Evolutionary conservation across 2,329 filamentous ascomycete genomes (phyloP), one percentile per base, ranked within the genome.

Genomic region (Torrubiellomyces zombiae): DNA sequence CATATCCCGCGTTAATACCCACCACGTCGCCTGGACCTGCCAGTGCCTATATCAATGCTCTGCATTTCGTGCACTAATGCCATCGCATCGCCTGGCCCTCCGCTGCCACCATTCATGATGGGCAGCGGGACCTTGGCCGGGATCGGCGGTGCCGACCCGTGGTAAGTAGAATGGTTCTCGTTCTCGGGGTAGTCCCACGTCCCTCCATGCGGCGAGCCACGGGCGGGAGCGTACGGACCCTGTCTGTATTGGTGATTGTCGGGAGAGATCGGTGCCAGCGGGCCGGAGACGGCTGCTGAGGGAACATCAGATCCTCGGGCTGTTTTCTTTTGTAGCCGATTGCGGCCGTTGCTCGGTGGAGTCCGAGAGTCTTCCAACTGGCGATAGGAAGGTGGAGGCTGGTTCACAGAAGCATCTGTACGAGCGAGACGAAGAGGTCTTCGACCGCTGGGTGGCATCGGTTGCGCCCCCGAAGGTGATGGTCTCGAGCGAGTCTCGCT

Each of bases 21-120:
- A 16, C 54, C 52, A 26, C 63, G 58, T 21, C 66, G 53, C 38
- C 65, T 53, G 14, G 64, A 62, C 30, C 69, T 53, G 4, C 68
- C 70, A 14, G 55, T 55, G n/a, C 71, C 71, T 34, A 76, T 63
- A 38, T 76, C 69, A 32, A 76, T 75, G 23, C 58, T 57, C 38
- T 63, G 70, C 59, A 85, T 65, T 50, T 85, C 78, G 33, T 80
- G 60, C 48, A 76, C 64, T 26, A 85, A 50, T 12, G 74, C 67
- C 47, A 67, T 56, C n/a, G n/a, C n/a, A n/a, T n/a, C n/a, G 28
- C 61, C 60, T 14, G 50, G 47, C 10, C 45, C 50, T 25, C 46
- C 52, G 17, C 51, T 49, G 5, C 46, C 49, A 16, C 53, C 57
- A 32, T 54, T 61, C 53, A 57, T 62, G n/a, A 47, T 27, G 14